Conservation (phyloP, 371 early-diverging fungal genomes). For the Mortierella sp. region DNA sequence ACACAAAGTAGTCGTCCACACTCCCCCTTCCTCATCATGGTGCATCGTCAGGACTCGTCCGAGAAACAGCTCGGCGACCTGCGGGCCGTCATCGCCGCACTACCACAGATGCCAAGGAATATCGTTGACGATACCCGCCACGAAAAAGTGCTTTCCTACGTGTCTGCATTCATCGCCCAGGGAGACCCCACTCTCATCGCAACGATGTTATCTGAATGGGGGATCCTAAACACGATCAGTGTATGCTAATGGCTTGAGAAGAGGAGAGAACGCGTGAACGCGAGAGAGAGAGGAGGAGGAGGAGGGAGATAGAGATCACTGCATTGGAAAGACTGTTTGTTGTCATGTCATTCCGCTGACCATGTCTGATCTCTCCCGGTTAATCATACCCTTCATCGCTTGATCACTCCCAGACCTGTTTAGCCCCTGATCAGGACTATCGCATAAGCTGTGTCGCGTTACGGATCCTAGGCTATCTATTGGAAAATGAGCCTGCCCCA, state of each 20-base stretch:
- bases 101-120: constrained; percentile 63
- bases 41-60: constrained; percentile 7
- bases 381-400: no score
- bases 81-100: constrained; percentile 55
- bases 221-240: constrained; percentile 23
- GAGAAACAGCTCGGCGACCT: constrained; percentile 48
- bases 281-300: no score
- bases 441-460: constrained; percentile 53
- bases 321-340: background rate
- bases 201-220: constrained; percentile 49
- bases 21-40: no score
- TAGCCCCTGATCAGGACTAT: constrained; percentile 40
- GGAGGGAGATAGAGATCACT: background rate
- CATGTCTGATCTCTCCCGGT: no score
- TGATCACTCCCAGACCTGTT: constrained; percentile 24
- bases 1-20: no score
- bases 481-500: constrained; percentile 33
- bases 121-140: constrained; percentile 70
- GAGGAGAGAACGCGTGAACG: no score
- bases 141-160: constrained; percentile 67
- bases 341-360: no score
- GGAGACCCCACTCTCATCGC: constrained; percentile 31
- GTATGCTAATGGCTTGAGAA: no score
- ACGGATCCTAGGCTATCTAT: constrained; percentile 47
- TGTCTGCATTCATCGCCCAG: constrained; percentile 56